A percentile compares a stretch with the other conserved stretches of the same genome.
These are phyloP conservation scores for Leishmania tarentolae DNA, from an alignment of 208 protist species.

Conservation along the genomic window DNA sequence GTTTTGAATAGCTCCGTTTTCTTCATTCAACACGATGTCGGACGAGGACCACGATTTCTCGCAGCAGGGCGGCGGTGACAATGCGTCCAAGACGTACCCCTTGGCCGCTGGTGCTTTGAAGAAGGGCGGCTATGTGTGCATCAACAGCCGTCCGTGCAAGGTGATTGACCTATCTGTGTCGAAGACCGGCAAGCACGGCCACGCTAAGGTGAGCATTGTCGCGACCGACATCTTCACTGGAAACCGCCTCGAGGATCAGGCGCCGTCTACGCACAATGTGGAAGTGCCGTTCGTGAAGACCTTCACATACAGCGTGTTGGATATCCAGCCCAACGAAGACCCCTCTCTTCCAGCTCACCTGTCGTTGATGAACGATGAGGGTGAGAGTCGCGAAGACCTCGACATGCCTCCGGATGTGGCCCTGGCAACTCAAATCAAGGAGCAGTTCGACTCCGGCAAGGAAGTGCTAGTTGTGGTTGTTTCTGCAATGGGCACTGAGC, in stretches of 20 bases:
- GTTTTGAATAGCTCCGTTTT: not conserved
- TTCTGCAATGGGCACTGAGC: conserved; percentile 95
- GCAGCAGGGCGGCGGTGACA: conserved; percentile 60
- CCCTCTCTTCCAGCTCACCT: conserved; percentile 69
- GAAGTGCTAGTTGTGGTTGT: conserved; percentile 95
- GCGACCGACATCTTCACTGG: conserved; percentile 98
- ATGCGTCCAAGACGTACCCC: conserved; percentile 87
- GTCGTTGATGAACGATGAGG: conserved; percentile 93
- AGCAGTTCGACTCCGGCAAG: conserved; percentile 93
- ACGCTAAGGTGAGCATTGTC: conserved; percentile 98
- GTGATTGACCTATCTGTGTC: conserved; percentile 98
- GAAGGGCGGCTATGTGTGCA: conserved; percentile 90
- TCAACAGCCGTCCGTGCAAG: conserved; percentile 96
- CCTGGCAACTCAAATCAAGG: conserved; percentile 90
- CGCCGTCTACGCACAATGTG: conserved; percentile 97
- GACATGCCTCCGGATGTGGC: conserved; percentile 92
- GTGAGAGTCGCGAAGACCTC: conserved; percentile 95
- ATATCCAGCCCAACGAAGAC: conserved; percentile 93
- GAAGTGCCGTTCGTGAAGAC: conserved; percentile 96
- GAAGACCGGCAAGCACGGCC: conserved; percentile 99
- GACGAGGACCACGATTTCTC: conserved; percentile 79
- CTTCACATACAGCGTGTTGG: conserved; percentile 94
- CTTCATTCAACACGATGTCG: conserved; percentile 31
- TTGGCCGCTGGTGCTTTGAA: conserved; percentile 87
- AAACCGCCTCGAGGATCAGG: conserved; percentile 98